phyloP scores from a whole-genome alignment of 306 rosid genomes.

The Citrullus colocynthis region DNA sequence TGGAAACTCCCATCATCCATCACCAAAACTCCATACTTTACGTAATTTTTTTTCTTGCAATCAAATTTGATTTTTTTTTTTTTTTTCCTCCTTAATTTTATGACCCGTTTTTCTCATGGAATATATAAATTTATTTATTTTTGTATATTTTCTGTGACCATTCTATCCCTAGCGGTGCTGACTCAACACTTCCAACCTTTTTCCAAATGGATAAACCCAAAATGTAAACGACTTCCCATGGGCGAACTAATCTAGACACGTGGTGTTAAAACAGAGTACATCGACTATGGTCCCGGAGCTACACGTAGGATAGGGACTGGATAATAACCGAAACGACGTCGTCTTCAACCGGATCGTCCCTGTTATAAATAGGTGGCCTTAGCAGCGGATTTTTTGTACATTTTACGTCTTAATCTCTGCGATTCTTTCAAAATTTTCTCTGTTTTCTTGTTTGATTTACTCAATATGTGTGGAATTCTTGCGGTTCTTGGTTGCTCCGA shows the following conservation, averaged over 20 bases:
- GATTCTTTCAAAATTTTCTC: neutral
- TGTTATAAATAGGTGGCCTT: neutral
- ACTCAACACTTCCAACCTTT: neutral
- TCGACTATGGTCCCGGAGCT: neutral
- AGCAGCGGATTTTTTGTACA: neutral
- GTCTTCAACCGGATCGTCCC: neutral
- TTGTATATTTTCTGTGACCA: neutral
- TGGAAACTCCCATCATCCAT: no score
- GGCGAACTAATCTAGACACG: neutral
- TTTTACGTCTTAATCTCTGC: neutral
- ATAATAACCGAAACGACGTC: neutral
- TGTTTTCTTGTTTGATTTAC: neutral
- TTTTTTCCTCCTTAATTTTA: no score
- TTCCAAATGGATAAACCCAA: neutral
- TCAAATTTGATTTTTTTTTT: no score
- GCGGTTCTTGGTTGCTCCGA: slow-evolving; percentile 92
- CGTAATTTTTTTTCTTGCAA: no score
- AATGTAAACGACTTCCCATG: neutral
- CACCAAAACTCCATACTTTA: no score
- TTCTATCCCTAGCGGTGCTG: neutral
- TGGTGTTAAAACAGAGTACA: neutral
- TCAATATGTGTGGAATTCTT: slow-evolving; percentile 84
- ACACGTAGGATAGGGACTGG: neutral
- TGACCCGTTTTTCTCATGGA: no score
- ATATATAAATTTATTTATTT: no score